Base-by-base conservation (phyloP, 2,329 filamentous ascomycete genomes). In the Pseudocercospora crystallina region DNA sequence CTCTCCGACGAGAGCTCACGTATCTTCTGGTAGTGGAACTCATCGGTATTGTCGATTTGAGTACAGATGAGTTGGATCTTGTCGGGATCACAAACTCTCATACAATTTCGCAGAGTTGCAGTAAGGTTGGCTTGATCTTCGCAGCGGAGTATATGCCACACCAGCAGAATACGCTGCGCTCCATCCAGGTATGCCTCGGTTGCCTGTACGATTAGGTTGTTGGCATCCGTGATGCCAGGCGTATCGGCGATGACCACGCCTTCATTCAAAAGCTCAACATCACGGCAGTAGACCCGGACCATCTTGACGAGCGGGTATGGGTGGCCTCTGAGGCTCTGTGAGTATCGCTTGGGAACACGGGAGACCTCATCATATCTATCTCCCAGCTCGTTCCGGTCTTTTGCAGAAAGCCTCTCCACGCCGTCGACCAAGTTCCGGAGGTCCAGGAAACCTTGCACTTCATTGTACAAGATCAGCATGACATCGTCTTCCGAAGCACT, bases 191-290 rank as follows among this genome's bases (percentile, higher is more conserved):
- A 61, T 3, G 43, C 17, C n/a, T 37, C 43, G 1, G 61, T 58
- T 1, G 35, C 34, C n/a, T 57, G 39, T 7, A 62, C 56, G 13
- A 57, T 43, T 1, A 38, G 32, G 9, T 35, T 43, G 40, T 61
- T 57, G 30, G 39, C 49, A 41, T 63, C 61, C 2, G 44, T 42
- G 10, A 58, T 43, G 1, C 60, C 61, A 2, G 61, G 57, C 2
- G 52, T 42, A 38, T 64, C 61, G 3, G 59, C 53, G 15, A 62
- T 17, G 2, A 52, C 31, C 2, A 58, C 20, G 7, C 60, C 60
- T 3, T 37, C 45, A 7, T 54, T 43, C n/a, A 60, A 56, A 11
- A 64, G 15, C 11, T 49, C 32, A 13, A 47, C 38, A 17, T 47
- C 41, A 9, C 56, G 34, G 32, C 37, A 35, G 17, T 53, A 51